These are phyloP conservation scores for Backusella australiensis DNA, from an alignment of 192 early-diverging fungal genomes.

Conservation along the genomic window DNA sequence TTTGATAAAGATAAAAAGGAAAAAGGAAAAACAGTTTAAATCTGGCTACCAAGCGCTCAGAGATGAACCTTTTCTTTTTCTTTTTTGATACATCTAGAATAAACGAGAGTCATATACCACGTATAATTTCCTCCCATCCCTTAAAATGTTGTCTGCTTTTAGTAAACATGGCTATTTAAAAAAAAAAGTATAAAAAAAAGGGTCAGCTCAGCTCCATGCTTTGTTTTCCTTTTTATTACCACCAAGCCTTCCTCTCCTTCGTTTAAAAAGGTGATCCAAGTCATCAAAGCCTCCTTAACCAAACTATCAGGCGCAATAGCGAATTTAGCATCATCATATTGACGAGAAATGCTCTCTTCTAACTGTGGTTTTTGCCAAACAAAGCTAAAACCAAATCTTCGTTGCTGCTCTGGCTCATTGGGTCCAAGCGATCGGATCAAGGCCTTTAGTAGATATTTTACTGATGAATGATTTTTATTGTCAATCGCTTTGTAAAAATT, in stretches of 20 bases:
- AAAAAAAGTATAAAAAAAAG: neutral
- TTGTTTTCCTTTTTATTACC: neutral
- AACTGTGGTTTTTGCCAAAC: neutral
- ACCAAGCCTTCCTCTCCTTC: neutral
- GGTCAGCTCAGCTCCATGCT: neutral
- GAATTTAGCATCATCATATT: constrained; percentile 17
- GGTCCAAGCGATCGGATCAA: neutral
- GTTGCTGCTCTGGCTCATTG: neutral
- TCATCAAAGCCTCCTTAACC: constrained; percentile 12
- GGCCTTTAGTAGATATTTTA: neutral
- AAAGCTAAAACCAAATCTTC: constrained; percentile 2
- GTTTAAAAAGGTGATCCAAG: constrained; percentile 4
- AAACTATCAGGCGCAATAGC: neutral
- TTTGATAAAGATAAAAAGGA: neutral
- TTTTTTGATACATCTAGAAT: neutral
- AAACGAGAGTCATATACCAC: constrained; percentile 5
- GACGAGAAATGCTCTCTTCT: neutral
- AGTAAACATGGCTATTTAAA: constrained; percentile 5
- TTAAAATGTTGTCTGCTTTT: constrained; percentile 9
- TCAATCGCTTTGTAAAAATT: neutral
- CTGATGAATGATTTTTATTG: neutral
- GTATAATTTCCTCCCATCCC: constrained; percentile 6
- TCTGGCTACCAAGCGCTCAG: neutral
- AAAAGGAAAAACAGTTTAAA: neutral
- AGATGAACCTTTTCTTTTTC: neutral